These are phyloP conservation scores for Colletotrichum agaves DNA, from an alignment of 2,329 filamentous ascomycete genomes.

Conservation along the genomic window DNA sequence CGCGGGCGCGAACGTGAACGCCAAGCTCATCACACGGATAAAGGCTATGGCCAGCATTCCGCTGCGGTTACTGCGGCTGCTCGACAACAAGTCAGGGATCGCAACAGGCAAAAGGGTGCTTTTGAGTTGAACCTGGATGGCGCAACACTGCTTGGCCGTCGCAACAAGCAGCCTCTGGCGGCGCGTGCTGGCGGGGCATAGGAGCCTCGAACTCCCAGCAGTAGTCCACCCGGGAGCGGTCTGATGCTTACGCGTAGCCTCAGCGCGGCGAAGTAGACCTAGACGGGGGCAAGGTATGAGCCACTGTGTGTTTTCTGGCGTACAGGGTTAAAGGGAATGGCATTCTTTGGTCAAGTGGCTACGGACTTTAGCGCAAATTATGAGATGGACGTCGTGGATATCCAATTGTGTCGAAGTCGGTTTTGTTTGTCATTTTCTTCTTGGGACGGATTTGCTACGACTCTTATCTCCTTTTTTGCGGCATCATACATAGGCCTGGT, in stretches of 20 bases:
- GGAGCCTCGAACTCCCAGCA: slow-evolving; percentile 24
- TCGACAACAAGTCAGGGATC: slow-evolving; percentile 78
- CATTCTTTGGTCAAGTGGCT: slow-evolving; percentile 33
- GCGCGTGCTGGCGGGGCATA: slow-evolving; percentile 51
- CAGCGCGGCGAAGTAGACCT: background rate
- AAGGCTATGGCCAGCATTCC: slow-evolving; percentile 90
- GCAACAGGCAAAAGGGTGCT: slow-evolving; percentile 76
- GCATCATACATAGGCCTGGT: slow-evolving; percentile 35
- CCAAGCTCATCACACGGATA: slow-evolving; percentile 51
- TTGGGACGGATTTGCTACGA: slow-evolving; percentile 23
- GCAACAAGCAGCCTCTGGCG: slow-evolving; percentile 63
- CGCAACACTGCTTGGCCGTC: slow-evolving; percentile 85
- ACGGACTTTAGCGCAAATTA: slow-evolving; percentile 32
- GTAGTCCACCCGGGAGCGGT: slow-evolving; percentile 7
- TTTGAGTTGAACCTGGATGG: slow-evolving; percentile 95
- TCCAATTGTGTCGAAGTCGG: slow-evolving; percentile 30
- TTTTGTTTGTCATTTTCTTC: slow-evolving; percentile 24
- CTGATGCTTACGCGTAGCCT: background rate
- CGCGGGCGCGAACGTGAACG: slow-evolving; percentile 63
- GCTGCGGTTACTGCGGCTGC: slow-evolving; percentile 85
- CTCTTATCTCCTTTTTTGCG: slow-evolving; percentile 23
- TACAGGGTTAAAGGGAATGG: slow-evolving; percentile 29
- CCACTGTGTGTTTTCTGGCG: slow-evolving; percentile 21
- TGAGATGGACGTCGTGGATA: slow-evolving; percentile 34
- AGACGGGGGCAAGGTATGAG: slow-evolving; percentile 19